Evolutionary conservation across 2,329 filamentous ascomycete genomes (phyloP).

Genomic region (Penicillium sp.): DNA sequence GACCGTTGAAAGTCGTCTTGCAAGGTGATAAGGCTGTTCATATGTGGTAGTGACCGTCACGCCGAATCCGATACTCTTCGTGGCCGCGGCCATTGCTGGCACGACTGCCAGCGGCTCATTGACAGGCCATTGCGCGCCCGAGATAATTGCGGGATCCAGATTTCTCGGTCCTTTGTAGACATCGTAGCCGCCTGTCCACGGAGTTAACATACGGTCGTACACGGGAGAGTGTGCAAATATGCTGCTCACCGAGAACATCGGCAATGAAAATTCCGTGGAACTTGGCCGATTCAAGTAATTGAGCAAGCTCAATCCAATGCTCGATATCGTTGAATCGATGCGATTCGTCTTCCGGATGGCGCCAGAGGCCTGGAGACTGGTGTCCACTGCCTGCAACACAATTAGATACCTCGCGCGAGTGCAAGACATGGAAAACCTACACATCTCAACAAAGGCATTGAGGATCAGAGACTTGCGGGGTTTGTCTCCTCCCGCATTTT

Average conservation of each 20-base stretch:
- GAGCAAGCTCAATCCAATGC: slow-evolving; percentile 61
- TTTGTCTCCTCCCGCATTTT: slow-evolving; percentile 19
- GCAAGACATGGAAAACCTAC: slow-evolving; percentile 24
- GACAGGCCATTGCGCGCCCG: slow-evolving; percentile 69
- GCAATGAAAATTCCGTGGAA: slow-evolving; percentile 68
- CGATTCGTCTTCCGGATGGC: slow-evolving; percentile 64
- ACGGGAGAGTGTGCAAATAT: slow-evolving; percentile 13
- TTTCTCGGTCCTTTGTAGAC: slow-evolving; percentile 64
- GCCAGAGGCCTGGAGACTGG: slow-evolving; percentile 60
- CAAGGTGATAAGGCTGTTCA: slow-evolving; percentile 66
- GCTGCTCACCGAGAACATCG: slow-evolving; percentile 58
- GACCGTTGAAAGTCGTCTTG: slow-evolving; percentile 62
- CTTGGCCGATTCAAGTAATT: slow-evolving; percentile 60
- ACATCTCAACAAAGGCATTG: slow-evolving; percentile 54
- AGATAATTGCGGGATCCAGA: slow-evolving; percentile 58
- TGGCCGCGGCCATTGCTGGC: slow-evolving; percentile 66
- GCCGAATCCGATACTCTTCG: slow-evolving; percentile 65
- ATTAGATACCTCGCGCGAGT: neutral
- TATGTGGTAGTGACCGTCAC: slow-evolving; percentile 68
- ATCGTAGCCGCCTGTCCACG: slow-evolving; percentile 59
- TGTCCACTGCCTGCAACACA: slow-evolving; percentile 46
- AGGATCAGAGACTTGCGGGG: slow-evolving; percentile 49
- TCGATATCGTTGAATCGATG: slow-evolving; percentile 59
- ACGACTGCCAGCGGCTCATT: slow-evolving; percentile 65
- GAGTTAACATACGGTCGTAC: slow-evolving; percentile 8